Evolutionary conservation across 2,329 filamentous ascomycete species (phyloP).

Genomic region (Aspergillus clavatus): DNA sequence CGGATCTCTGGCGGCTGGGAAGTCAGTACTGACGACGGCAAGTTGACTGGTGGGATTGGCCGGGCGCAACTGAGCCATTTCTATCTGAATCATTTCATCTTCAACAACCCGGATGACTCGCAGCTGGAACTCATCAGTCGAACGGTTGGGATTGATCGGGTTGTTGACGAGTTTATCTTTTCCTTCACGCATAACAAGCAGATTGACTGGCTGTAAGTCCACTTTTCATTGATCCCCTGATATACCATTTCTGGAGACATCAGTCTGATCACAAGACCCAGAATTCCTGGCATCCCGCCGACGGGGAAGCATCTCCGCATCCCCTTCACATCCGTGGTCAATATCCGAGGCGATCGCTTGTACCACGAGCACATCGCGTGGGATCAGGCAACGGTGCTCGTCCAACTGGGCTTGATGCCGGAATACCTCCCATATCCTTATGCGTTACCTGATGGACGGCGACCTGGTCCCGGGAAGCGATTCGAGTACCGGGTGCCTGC

Average conservation of each 20-base stretch:
- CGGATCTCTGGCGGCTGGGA: too few relatives aligned
- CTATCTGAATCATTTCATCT: slow-evolving; percentile 70
- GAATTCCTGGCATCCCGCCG: slow-evolving; percentile 56
- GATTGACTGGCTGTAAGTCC: slow-evolving; percentile 65
- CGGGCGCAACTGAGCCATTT: slow-evolving; percentile 59
- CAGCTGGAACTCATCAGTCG: slow-evolving; percentile 65
- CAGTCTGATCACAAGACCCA: slow-evolving; percentile 19
- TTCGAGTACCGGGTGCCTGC: slow-evolving; percentile 60
- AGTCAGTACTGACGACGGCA: neutral
- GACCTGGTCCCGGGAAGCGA: slow-evolving; percentile 36
- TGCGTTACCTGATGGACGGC: slow-evolving; percentile 39
- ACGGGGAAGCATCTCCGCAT: slow-evolving; percentile 53
- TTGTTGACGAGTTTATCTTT: slow-evolving; percentile 67
- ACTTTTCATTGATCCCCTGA: too few relatives aligned
- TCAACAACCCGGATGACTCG: slow-evolving; percentile 64
- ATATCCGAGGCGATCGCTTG: slow-evolving; percentile 62
- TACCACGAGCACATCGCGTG: slow-evolving; percentile 68
- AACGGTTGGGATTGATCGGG: slow-evolving; percentile 65
- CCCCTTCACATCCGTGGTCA: slow-evolving; percentile 62
- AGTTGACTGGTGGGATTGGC: slow-evolving; percentile 64
- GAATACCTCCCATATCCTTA: slow-evolving; percentile 63
- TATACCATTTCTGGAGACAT: too few relatives aligned
- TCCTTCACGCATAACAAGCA: slow-evolving; percentile 58
- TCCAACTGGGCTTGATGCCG: slow-evolving; percentile 59
- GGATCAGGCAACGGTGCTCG: slow-evolving; percentile 61